Evolutionary conservation across 2,329 filamentous ascomycete genomes (phyloP), one percentile per base, ranked within the genome.

Genomic region (Monilinia polystroma): DNA sequence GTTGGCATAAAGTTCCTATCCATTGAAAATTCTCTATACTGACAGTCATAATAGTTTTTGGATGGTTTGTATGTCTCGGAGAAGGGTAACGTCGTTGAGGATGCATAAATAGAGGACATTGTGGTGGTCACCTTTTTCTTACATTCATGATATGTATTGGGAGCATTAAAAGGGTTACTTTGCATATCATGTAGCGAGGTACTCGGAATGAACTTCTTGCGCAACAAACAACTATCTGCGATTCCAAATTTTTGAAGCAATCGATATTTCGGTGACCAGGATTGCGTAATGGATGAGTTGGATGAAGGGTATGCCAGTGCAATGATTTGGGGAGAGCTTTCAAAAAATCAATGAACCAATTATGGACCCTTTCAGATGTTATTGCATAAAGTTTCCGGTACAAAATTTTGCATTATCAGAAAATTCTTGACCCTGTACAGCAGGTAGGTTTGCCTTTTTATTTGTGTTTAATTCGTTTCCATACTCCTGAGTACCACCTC

Each of bases 31-130:
- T 26, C 10, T 12, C 35, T 43, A n/a, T 18, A 63, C 51, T 63
- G 3, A 55, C 23, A 47, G 10, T 23, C 14, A 45, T 23, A 32
- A 71, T 77, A 96, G 92, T 99, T 99, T 91, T 89, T 99, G 87
- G 96, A 99, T 85, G 95, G 95, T 89, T 87, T 99, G 82, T 99
- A 99, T 87, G 95, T 99, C 79, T 97, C 93, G 80, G 95, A 99
- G 91, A 91, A 92, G 86, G 90, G 91, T 83, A 97, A 98, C 90
- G 89, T 99, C 78, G 85, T 87, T 76, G 90, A 92, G 79, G 89
- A 85, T 23, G 68, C 67, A 64, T 73, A 63, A 72, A 69, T 63
- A 68, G 56, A 63, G 64, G 69, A 62, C 66, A 66, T 70, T 72
- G 70, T 66, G 54, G 64, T 66, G 64, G 64, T 43, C 55, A 66